A percentile compares a stretch with the other conserved stretches of the same genome.
phyloP scores from a whole-genome alignment of 768 basidiomycete genomes.

The Suillus placidus region DNA sequence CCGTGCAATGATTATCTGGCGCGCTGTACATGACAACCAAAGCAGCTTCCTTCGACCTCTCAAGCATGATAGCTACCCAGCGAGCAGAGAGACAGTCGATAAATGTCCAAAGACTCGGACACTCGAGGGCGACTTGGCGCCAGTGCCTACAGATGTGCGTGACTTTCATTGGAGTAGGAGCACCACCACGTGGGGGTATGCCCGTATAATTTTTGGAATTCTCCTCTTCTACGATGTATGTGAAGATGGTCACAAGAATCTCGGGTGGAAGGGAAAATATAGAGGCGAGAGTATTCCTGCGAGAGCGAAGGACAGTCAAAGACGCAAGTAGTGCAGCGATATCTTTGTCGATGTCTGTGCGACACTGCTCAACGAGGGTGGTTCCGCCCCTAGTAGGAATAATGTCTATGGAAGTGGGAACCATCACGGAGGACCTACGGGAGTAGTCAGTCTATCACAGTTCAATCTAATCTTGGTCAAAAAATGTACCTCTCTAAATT shows the following conservation, averaged over 20 bases:
- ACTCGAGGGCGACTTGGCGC: constrained; percentile 54
- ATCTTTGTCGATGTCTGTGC: constrained; percentile 23
- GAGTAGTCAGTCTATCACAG: too few relatives aligned
- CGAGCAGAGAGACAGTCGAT: constrained; percentile 38
- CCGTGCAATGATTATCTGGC: constrained; percentile 17
- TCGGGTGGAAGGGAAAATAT: constrained; percentile 26
- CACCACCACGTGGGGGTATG: too few relatives aligned
- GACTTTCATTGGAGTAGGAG: constrained; percentile 43
- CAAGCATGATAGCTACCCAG: constrained; percentile 47
- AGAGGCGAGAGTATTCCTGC: constrained; percentile 19
- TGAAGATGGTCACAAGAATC: constrained; percentile 25
- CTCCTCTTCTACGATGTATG: not conserved
- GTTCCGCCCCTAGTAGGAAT: too few relatives aligned
- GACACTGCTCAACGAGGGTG: constrained; percentile 4
- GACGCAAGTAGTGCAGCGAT: constrained; percentile 16
- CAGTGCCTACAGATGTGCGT: constrained; percentile 65
- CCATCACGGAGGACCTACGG: too few relatives aligned
- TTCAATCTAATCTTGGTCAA: too few relatives aligned
- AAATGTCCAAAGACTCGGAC: constrained; percentile 57
- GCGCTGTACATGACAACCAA: constrained; percentile 28
- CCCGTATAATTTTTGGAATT: not conserved
- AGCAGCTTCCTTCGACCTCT: constrained; percentile 45
- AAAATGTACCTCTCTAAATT: too few relatives aligned
- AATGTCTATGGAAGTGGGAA: too few relatives aligned
- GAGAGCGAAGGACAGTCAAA: constrained; percentile 19